Evolutionary conservation across 129 eudicot genomes (phyloP).

Genomic region (Dittrichia graveolens): DNA sequence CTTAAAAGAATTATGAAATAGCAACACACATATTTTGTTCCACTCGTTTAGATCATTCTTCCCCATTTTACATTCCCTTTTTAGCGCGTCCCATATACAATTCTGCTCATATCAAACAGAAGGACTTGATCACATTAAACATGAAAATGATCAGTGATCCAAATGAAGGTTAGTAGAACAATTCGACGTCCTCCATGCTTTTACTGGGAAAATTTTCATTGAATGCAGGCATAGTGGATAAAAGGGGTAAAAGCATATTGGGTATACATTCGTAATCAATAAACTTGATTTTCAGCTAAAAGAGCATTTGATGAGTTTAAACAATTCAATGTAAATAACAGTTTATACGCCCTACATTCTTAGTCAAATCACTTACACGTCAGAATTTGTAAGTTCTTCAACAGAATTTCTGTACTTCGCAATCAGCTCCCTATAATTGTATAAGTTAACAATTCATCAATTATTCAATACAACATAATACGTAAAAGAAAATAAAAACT

Average conservation of each 20-base stretch:
- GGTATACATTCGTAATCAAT: too few species aligned
- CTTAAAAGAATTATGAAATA: too few species aligned
- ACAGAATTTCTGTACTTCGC: slow-evolving; percentile 63
- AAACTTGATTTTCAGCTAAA: background rate
- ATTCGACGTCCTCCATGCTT: background rate
- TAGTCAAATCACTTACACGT: slow-evolving; percentile 34
- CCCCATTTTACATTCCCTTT: too few species aligned
- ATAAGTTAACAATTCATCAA: slow-evolving; percentile 12
- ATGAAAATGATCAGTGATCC: background rate
- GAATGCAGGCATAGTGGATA: slow-evolving; percentile 7
- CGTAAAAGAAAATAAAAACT: background rate
- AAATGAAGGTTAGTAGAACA: background rate
- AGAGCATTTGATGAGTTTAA: background rate
- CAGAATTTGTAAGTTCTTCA: slow-evolving; percentile 74
- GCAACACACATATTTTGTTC: too few species aligned
- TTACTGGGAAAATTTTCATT: background rate
- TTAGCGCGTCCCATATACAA: too few species aligned
- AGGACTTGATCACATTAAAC: too few species aligned
- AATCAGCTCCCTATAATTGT: slow-evolving; percentile 64
- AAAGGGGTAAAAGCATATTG: background rate
- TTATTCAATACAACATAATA: background rate
- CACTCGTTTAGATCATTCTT: too few species aligned
- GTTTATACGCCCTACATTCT: background rate
- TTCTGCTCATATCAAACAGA: too few species aligned
- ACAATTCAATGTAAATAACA: background rate